Base-by-base conservation (phyloP, 2,329 filamentous ascomycete species). In the Thelonectria rubi region DNA sequence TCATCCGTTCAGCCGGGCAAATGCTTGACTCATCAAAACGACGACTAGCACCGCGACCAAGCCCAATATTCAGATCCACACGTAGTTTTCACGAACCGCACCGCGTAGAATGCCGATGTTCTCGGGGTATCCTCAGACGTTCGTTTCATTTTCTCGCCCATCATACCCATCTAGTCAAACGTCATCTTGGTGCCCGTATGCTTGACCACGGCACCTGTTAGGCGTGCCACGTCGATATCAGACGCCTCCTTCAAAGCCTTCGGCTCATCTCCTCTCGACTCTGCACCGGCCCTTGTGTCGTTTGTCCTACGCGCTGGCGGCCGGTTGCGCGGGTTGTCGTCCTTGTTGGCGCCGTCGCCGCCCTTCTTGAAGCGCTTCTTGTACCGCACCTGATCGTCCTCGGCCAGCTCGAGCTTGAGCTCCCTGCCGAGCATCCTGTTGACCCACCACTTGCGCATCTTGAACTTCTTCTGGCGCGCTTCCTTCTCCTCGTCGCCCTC, bases 361-460 rank as follows among this genome's bases (percentile, higher is more conserved):
- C 89, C 89, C 76, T 94, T 94, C 66, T 92, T 91, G 73, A 91
- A 98, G 2, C 95, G 88, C 83, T 98, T 99, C 82, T 94, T 94
- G 78, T 99, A 99, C 60, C 95, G 83, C 34, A 88, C 87, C 69
- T 92, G 88, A 60, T 94, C 88, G 76, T 98, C 95, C 79, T 99
- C 95, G 18, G 95, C 95, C 72, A 94, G 93, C 76, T 99, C 94
- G 75, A 95, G 88, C 75, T 94, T 92, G 68, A 99, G 83, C 65
- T 88, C 85, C 30, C 95, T 87, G 26, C 94, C 93, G 53, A 91
- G 82, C 58, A 97, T 84, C 71, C 88, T 86, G 79, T 97, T 97
- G 66, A 97, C 89, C 86, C 93, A 96, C 84, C 93, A 92, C 76
- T 90, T 90, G 66, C 84, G 81, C 70, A 78, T 87, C 77, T 87